These are phyloP conservation scores for Elymus sibiricus DNA, from an alignment of 176 grass and related monocot species.

Conservation along the genomic window DNA sequence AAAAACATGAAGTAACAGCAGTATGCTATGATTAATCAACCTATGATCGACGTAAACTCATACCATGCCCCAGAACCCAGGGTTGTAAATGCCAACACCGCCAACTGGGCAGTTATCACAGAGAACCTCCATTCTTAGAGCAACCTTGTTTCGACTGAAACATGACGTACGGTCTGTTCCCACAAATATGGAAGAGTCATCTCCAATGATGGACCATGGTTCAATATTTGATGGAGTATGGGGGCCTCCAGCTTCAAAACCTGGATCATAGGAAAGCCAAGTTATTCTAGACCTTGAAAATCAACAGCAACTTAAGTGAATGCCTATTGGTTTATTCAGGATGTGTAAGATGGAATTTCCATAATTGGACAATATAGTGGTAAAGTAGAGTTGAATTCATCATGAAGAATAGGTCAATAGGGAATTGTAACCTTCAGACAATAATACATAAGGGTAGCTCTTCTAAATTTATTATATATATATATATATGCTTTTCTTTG, in stretches of 20 bases:
- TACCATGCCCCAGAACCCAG: conserved; percentile 99
- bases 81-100: conserved; percentile 94
- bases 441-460: background rate
- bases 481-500: background rate
- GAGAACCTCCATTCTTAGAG: conserved; percentile 80
- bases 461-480: background rate
- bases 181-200: conserved; percentile 59
- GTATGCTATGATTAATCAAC: background rate
- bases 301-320: background rate
- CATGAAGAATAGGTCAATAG: background rate
- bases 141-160: conserved; percentile 73
- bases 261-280: conserved; percentile 24
- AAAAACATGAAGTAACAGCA: background rate
- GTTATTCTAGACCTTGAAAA: background rate
- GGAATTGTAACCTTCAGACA: background rate
- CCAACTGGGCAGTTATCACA: conserved; percentile 63
- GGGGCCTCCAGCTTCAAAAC: conserved; percentile 91
- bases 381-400: background rate
- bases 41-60: background rate
- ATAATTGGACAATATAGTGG: background rate
- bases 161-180: conserved; percentile 57
- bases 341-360: background rate
- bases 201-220: conserved; percentile 79
- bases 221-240: conserved; percentile 87
- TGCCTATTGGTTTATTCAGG: background rate